phyloP scores from a whole-genome alignment of 805 yeast genomes.

The Diddensiella transvaalensis region DNA sequence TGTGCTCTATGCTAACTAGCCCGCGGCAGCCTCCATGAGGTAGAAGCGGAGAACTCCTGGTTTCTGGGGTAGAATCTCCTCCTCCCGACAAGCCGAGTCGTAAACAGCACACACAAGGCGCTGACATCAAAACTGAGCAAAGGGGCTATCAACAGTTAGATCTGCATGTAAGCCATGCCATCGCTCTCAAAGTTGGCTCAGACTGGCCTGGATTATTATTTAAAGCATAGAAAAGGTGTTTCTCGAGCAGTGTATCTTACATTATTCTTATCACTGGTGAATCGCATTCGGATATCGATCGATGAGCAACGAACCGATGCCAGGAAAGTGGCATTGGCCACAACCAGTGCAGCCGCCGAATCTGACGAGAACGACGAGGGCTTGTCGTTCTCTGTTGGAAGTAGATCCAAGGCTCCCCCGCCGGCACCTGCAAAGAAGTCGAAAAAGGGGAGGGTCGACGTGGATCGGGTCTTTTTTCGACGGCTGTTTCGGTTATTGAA shows the following conservation, averaged over 20 bases:
- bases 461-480: constrained; percentile 30
- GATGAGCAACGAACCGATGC: constrained; percentile 16
- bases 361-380: background rate
- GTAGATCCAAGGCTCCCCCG: constrained; percentile 1
- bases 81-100: too few relatives aligned
- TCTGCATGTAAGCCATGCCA: too few relatives aligned
- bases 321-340: background rate
- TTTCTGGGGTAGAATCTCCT: too few relatives aligned
- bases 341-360: constrained; percentile 2
- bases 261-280: constrained; percentile 21
- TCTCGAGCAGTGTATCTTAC: constrained; percentile 22
- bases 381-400: background rate
- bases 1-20: too few relatives aligned
- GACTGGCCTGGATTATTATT: constrained; percentile 16
- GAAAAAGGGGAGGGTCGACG: constrained; percentile 27
- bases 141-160: too few relatives aligned
- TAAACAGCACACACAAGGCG: too few relatives aligned
- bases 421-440: constrained; percentile 4
- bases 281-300: constrained; percentile 21
- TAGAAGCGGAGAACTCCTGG: too few relatives aligned
- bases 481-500: constrained; percentile 29
- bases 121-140: too few relatives aligned
- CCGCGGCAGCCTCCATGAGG: too few relatives aligned
- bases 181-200: constrained; percentile 20
- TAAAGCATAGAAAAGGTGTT: constrained; percentile 21